Conservation (phyloP, 768 basidiomycete species). For the Hericium rajendrae region DNA sequence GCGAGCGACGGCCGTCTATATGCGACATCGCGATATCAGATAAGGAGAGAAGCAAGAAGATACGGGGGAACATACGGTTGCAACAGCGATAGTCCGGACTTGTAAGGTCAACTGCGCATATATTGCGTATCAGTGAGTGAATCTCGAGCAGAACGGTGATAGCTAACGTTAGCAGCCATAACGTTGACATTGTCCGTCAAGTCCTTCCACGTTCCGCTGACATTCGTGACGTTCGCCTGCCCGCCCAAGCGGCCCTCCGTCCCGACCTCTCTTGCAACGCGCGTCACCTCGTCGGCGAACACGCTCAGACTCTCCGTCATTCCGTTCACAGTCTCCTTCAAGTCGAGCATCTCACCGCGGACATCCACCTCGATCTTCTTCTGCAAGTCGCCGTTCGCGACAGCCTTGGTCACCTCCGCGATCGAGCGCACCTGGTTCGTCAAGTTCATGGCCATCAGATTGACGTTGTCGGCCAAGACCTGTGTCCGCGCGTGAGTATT, state of each 20-base stretch:
- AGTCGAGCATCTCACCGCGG: conserved; percentile 82
- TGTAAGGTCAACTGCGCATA: conserved; percentile 68
- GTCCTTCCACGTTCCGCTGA: conserved; percentile 95
- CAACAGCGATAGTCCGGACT: conserved; percentile 88
- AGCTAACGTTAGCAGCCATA: conserved; percentile 83
- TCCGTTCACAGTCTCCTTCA: conserved; percentile 88
- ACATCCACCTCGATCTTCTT: conserved; percentile 91
- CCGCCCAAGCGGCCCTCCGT: conserved; percentile 94
- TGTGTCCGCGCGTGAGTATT: conserved; percentile 6
- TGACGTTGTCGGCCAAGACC: conserved; percentile 72
- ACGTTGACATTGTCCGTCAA: conserved; percentile 93
- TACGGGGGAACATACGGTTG: conserved; percentile 52
- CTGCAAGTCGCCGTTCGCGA: conserved; percentile 86
- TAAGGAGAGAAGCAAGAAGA: neutral
- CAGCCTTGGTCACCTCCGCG: conserved; percentile 90
- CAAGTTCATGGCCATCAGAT: conserved; percentile 83
- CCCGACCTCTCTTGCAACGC: conserved; percentile 94
- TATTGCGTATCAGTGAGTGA: neutral
- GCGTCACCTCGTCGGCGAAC: conserved; percentile 74
- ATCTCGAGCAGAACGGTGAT: neutral
- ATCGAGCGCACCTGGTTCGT: conserved; percentile 90
- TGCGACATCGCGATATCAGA: neutral
- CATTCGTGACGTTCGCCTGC: conserved; percentile 86
- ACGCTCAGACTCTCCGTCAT: conserved; percentile 87
- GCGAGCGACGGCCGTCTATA: conserved; percentile 80